phyloP scores from a whole-genome alignment of 768 basidiomycete genomes.

The Amanita subjunquillea region DNA sequence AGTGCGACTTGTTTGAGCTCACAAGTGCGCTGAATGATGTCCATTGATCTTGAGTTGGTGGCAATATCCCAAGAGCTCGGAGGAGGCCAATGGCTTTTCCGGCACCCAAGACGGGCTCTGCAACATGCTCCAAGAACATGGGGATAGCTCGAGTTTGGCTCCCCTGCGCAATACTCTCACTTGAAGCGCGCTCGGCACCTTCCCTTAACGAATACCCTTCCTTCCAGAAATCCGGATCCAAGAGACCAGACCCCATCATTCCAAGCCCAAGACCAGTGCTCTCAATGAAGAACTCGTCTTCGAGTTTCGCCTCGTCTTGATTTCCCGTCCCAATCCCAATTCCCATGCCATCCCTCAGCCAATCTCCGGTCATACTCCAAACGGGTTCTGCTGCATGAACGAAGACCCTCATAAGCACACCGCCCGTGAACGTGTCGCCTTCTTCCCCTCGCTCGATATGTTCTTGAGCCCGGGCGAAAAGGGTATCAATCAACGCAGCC shows the following conservation, averaged over 20 bases:
- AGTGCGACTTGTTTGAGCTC: constrained; percentile 8
- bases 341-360: constrained; percentile 70
- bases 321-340: constrained; percentile 23
- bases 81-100: constrained; percentile 75
- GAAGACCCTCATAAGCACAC: constrained; percentile 55
- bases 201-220: constrained; percentile 57
- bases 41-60: constrained; percentile 23
- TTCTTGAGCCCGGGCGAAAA: constrained; percentile 47
- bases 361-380: constrained; percentile 63
- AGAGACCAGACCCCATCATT: constrained; percentile 35
- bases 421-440: constrained; percentile 38
- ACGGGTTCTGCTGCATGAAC: constrained; percentile 53
- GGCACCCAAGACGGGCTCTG: constrained; percentile 47
- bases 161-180: constrained; percentile 10
- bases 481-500: constrained; percentile 49
- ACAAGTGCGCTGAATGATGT: constrained; percentile 32
- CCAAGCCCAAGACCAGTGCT: constrained; percentile 49
- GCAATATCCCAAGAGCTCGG: constrained; percentile 40
- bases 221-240: constrained; percentile 74
- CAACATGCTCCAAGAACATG: constrained; percentile 50
- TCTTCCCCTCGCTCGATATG: constrained; percentile 40
- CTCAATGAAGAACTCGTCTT: constrained; percentile 78
- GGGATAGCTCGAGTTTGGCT: constrained; percentile 34
- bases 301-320: constrained; percentile 28
- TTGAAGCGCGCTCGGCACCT: constrained; percentile 18